Base-by-base conservation (phyloP, 148 eudicot genomes). In the Hydrangea macrophylla region DNA sequence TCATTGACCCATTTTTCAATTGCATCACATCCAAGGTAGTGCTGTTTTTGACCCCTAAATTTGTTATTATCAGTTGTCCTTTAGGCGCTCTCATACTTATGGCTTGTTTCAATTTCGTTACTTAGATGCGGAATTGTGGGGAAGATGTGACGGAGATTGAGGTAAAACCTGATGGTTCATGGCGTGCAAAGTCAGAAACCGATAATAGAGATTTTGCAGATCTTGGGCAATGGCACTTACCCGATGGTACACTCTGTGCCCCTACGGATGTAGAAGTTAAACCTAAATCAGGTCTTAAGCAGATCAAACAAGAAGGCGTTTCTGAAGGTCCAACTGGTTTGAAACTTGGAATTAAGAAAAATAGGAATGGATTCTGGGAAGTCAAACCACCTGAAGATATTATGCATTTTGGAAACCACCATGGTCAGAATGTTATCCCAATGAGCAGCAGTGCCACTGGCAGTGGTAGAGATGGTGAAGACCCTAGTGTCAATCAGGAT, bases 371-470 rank as follows among this genome's bases (percentile, higher is more conserved):
- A 63, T 39, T 62, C 54, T 66, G 77, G 77, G 62, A 65, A 67
- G 58, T 70, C 59, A 80, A 72, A 68, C 83, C 72, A 65, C 76
- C 80, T 45, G 70, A 71, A 9, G 73, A 82, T 20, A 32, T n/a
- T n/a, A n/a, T 56, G 26, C 70, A 57, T 53, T 66, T 64, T 73
- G 80, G 73, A 65, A 78, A 72, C 44, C 55, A 72, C 44, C 55
- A 57, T 66, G 81, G 69, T 32, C 79, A 64, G 45, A 80, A 77
- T 59, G 76, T 86, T 48, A 86, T 86, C 60, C 81, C 84, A 42
- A 86, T 90, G 95, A 90, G 90, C 78, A 88, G 95, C 79, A 83
- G 90, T 62, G 83, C 87, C 71, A 76, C 88, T 58, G 90, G 77
- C 66, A 85, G 90, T 73, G 84, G 63, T 23, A 68, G 72, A 31